phyloP scores from a whole-genome alignment of 1,139 yeast species.

The Suhomyces choctaworum region DNA sequence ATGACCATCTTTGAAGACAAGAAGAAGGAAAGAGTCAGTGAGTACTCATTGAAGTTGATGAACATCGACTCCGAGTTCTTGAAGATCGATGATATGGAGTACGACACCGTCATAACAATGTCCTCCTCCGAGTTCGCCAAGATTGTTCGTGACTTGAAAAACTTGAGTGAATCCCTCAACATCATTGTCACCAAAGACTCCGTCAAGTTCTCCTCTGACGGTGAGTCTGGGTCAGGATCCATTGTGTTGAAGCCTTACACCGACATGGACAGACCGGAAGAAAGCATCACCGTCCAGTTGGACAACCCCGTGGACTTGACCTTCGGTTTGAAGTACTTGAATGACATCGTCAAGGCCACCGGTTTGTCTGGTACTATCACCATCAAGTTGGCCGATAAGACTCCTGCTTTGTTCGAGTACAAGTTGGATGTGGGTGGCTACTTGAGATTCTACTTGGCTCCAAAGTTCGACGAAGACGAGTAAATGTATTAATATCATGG shows the following conservation, averaged over 20 bases:
- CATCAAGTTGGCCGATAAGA: constrained; percentile 82
- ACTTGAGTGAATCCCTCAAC: constrained; percentile 82
- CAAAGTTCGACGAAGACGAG: constrained; percentile 92
- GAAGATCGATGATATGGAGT: constrained; percentile 91
- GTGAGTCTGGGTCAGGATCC: constrained; percentile 89
- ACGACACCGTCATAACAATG: constrained; percentile 82
- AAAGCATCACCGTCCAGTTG: constrained; percentile 72
- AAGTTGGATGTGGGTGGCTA: constrained; percentile 86
- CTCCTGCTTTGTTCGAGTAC: constrained; percentile 94
- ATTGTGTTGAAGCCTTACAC: constrained; percentile 83
- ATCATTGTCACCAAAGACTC: constrained; percentile 90
- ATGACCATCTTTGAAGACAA: constrained; percentile 87
- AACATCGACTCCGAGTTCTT: constrained; percentile 95
- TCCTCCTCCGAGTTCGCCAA: constrained; percentile 88
- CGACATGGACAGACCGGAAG: constrained; percentile 77
- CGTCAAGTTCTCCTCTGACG: constrained; percentile 86
- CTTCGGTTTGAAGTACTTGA: constrained; percentile 87
- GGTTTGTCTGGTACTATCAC: constrained; percentile 75
- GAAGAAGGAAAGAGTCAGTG: constrained; percentile 87
- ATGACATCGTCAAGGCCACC: constrained; percentile 90
- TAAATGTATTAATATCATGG: constrained; percentile 17
- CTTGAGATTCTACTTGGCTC: constrained; percentile 94
- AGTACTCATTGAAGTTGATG: constrained; percentile 89
- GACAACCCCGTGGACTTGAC: constrained; percentile 86
- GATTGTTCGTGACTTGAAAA: constrained; percentile 83